phyloP scores from a whole-genome alignment of 1,284 basidiomycete genomes.

The Cutaneotrichosporon daszewskae region DNA sequence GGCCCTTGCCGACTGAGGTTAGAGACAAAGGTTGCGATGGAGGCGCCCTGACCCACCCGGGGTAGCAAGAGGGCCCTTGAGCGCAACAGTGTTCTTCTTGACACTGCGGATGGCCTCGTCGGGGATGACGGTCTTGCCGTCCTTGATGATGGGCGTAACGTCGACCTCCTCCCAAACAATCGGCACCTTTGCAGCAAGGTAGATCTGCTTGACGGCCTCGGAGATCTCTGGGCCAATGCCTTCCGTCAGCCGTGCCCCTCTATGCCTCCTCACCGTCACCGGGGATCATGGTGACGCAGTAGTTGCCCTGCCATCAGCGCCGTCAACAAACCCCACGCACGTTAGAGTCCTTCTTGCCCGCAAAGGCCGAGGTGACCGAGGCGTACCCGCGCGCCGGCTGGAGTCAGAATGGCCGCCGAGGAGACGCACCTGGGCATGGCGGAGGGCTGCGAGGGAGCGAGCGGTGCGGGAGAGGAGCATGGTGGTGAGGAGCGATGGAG shows the following conservation, averaged over 20 bases:
- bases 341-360: slow-evolving; percentile 77
- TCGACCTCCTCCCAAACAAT: slow-evolving; percentile 99
- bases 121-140: slow-evolving; percentile 95
- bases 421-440: too few relatives aligned
- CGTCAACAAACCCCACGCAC: slow-evolving; percentile 52
- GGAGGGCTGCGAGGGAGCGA: too few relatives aligned
- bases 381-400: slow-evolving; percentile 36
- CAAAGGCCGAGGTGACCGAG: slow-evolving; percentile 67
- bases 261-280: slow-evolving; percentile 33
- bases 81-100: slow-evolving; percentile 93
- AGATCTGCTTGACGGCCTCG: slow-evolving; percentile 92
- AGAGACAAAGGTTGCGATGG: too few relatives aligned
- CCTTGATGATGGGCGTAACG: slow-evolving; percentile 87
- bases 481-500: too few relatives aligned
- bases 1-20: slow-evolving; percentile 91
- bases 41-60: slow-evolving; percentile 82
- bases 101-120: slow-evolving; percentile 85
- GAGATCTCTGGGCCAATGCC: slow-evolving; percentile 99
- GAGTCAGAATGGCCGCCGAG: too few relatives aligned
- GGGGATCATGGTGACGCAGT: slow-evolving; percentile 52
- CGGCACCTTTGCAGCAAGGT: slow-evolving; percentile 80
- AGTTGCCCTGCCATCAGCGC: slow-evolving; percentile 67
- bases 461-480: too few relatives aligned
- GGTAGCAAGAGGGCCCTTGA: slow-evolving; percentile 94
- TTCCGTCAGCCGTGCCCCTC: slow-evolving; percentile 46